These are phyloP conservation scores for Colletotrichum sojae DNA, from an alignment of 2,329 filamentous ascomycete genomes.

Conservation along the genomic window DNA sequence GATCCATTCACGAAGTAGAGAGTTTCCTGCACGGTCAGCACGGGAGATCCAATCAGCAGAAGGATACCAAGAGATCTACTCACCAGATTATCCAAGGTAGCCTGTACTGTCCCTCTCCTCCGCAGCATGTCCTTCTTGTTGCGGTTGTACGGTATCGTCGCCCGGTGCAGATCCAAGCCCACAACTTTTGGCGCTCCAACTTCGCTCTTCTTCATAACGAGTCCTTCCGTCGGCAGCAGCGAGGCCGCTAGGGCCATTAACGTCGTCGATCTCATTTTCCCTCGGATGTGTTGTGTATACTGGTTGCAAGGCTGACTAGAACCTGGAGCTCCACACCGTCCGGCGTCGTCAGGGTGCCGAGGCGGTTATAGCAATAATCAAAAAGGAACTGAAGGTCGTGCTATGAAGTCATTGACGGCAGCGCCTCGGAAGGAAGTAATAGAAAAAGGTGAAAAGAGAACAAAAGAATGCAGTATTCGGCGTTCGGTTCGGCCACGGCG, in stretches of 20 bases:
- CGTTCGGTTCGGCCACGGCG: constrained; percentile 19
- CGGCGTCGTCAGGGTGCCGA: constrained; percentile 18
- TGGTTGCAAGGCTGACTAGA: constrained; percentile 7
- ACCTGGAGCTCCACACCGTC: neutral
- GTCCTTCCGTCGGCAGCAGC: constrained; percentile 45
- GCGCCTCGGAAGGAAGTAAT: neutral
- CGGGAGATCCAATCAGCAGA: neutral
- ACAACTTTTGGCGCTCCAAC: constrained; percentile 60
- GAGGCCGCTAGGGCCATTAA: constrained; percentile 49
- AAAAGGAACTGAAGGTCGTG: constrained; percentile 8
- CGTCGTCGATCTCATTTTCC: constrained; percentile 54
- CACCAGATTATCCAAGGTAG: constrained; percentile 71
- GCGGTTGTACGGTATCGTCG: constrained; percentile 40
- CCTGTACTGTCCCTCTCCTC: constrained; percentile 60
- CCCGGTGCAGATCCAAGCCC: constrained; percentile 60
- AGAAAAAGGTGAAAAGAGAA: neutral
- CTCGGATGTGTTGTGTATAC: neutral
- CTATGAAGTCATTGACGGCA: constrained; percentile 40
- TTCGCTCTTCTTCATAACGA: constrained; percentile 49
- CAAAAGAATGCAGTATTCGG: constrained; percentile 12
- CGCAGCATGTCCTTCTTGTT: constrained; percentile 44
- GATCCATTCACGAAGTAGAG: constrained; percentile 76
- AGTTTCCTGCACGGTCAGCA: constrained; percentile 61
- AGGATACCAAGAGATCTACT: constrained; percentile 38
- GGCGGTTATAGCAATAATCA: constrained; percentile 21